These are phyloP conservation scores for Musa schizocarpa DNA, from an alignment of 176 grass and related monocot species.

Conservation along the genomic window DNA sequence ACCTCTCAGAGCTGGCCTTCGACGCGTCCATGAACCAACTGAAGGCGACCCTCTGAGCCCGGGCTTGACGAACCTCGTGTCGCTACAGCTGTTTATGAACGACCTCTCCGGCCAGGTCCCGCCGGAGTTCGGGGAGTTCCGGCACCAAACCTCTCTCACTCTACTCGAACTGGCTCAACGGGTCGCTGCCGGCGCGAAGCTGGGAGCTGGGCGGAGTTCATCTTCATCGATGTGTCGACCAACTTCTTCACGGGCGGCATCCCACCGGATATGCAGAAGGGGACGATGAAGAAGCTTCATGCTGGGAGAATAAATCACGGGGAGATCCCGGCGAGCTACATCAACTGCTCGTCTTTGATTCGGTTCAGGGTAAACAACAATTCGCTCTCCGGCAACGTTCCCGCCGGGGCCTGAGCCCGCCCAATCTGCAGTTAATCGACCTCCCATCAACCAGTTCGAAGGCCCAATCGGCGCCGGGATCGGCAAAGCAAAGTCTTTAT, in stretches of 20 bases:
- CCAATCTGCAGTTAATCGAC: constrained; percentile 54
- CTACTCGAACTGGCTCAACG: constrained; percentile 65
- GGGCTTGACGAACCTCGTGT: constrained; percentile 39
- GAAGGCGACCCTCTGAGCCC: constrained; percentile 32
- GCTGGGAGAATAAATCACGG: constrained; percentile 65
- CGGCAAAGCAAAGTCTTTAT: constrained; percentile 32
- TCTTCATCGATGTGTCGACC: constrained; percentile 68
- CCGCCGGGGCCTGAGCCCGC: constrained; percentile 46
- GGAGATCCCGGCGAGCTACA: constrained; percentile 46
- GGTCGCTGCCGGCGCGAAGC: constrained; percentile 45
- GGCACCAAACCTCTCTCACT: constrained; percentile 44
- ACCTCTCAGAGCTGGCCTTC: constrained; percentile 34
- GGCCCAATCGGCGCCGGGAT: constrained; percentile 47
- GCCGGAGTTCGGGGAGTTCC: constrained; percentile 36
- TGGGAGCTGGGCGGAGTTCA: constrained; percentile 62
- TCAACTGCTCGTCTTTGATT: constrained; percentile 37
- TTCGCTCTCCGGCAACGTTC: constrained; percentile 37
- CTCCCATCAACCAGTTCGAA: constrained; percentile 56
- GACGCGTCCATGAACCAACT: constrained; percentile 63
- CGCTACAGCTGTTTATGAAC: constrained; percentile 62
- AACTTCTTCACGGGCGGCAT: constrained; percentile 56
- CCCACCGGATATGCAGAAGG: constrained; percentile 48
- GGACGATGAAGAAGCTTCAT: constrained; percentile 46
- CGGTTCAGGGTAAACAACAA: constrained; percentile 82
- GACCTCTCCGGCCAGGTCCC: constrained; percentile 61